A percentile compares a stretch with the other conserved stretches of the same genome.
phyloP scores from a whole-genome alignment of 1,139 yeast species.

The Yamadazyma spencermartinsiae region DNA sequence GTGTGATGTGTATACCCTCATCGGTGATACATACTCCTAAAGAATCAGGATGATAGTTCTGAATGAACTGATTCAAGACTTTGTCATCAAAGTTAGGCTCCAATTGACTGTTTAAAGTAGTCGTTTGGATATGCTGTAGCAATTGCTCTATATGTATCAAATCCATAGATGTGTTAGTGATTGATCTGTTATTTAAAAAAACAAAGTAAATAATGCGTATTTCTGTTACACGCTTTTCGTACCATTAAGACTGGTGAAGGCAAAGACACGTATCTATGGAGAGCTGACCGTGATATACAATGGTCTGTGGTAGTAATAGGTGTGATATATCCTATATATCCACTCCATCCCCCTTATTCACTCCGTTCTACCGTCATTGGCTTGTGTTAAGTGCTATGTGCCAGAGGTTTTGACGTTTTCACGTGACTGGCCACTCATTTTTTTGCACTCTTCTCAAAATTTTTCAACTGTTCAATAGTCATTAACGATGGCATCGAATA shows the following conservation, averaged over 20 bases:
- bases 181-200: slow-evolving; percentile 3
- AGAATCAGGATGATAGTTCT: slow-evolving; percentile 9
- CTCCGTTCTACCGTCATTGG: no score
- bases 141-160: slow-evolving; percentile 8
- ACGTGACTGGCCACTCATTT: slow-evolving; percentile 4
- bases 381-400: no score
- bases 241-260: background rate
- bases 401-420: slow-evolving; percentile 1
- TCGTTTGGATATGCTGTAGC: slow-evolving; percentile 6
- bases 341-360: no score
- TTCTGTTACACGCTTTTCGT: background rate
- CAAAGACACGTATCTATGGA: background rate
- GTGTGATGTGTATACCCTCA: slow-evolving; percentile 1
- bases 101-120: background rate
- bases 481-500: slow-evolving; percentile 2
- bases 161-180: slow-evolving; percentile 5
- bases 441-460: slow-evolving; percentile 6
- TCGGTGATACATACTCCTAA: slow-evolving; percentile 5
- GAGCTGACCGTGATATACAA: no score
- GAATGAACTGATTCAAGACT: slow-evolving; percentile 6
- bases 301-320: no score
- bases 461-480: slow-evolving; percentile 8
- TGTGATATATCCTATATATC: no score
- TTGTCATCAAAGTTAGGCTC: slow-evolving; percentile 2
- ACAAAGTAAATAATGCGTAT: background rate